Base-by-base conservation (phyloP, 352 stramenopile species). In the Phytophthora pisi region DNA sequence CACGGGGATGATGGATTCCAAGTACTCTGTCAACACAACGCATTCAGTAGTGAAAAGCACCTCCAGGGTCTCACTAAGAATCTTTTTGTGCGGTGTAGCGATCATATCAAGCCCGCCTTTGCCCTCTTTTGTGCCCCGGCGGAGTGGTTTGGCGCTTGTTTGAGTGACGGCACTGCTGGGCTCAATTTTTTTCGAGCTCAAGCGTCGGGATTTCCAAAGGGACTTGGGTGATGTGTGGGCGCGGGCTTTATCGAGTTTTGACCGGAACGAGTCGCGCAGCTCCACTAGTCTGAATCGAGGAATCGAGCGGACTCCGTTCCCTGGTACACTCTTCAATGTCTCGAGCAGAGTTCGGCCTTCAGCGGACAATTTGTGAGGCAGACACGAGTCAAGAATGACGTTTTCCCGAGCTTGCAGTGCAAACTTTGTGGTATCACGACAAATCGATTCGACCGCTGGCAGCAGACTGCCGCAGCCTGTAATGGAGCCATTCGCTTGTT, bases 1-100 rank as follows among this genome's bases (percentile, higher is more conserved):
- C 15, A 79, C 7, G 4, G 77, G 72, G 26, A 85, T 71, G 58
- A 85, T 64, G 0, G 66, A 76, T 31, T 85, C 74, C 38, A 75
- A 45, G 34, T 81, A 85, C 56, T 85, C 77, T 5, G 73, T 66
- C 11, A 85, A 57, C 3, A 75, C 28, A 15, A 75, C 53, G 46
- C 72, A 82, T 45, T 85, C 74, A 16, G 64, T 71, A 2, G 61
- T 64, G 53, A 76, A 83, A 2, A 73, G 36, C 0, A 75, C 57
- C 16, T 73, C 57, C 11, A 73, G 49, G 13, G 66, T 69, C 53
- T 73, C 60, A 4, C 54, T 31, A 10, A 73, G 66, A 58, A 74
- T 61, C 7, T 56, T 52, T 10, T 13, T 23, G 47, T 72, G 64
- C 38, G 6, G 51, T 28, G 4, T 57, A 15, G 9, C 16, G 31